Base-by-base conservation (phyloP, 352 stramenopile genomes). In the Halophytophthora batemanensis region DNA sequence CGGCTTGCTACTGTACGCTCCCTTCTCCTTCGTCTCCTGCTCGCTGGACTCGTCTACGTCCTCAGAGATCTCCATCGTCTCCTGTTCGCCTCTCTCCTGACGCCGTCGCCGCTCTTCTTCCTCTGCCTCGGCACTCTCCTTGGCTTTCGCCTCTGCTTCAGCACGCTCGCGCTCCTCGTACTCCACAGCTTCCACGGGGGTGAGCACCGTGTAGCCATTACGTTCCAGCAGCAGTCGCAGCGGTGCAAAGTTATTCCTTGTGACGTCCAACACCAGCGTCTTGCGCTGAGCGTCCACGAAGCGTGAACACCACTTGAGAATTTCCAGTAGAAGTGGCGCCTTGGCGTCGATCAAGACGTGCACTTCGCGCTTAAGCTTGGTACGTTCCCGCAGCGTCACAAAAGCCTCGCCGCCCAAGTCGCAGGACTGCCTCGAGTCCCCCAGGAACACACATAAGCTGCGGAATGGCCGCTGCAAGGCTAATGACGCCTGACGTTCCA, bases 271-370 rank as follows among this genome's bases (percentile, higher is more conserved):
- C 22, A 86, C 75, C 11, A 86, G 53, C 3, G 68, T 82, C 53
- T 82, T 82, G 53, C 68, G 63, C 18, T 8, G 25, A 11, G 72
- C 66, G 37, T 71, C 71, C 0, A 74, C 72, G 52, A 83, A 82
- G 14, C 70, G 66, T 15, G 33, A 39, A 36, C 70, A 83, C 73
- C 76, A 87, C 53, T 77, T 81, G 29, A 85, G 57, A 17, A 85
- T 64, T 19, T 73, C 73, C 11, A 85, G 51, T 14, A 83, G 49
- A 8, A 85, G 41, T 5, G 74, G 71, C 6, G 71, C 76, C 60
- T 85, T 82, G 31, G 71, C 69, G 39, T 87, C 76, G n/a, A 87
- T 85, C 14, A 87, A 57, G 38, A 87, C 74, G 45, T 87, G 74
- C 13, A 81, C 71, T 50, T 87, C 76, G 31, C 83, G 73, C 45